Conservation (phyloP, 176 grass and related monocot genomes). For the Triticum dicoccoides region DNA sequence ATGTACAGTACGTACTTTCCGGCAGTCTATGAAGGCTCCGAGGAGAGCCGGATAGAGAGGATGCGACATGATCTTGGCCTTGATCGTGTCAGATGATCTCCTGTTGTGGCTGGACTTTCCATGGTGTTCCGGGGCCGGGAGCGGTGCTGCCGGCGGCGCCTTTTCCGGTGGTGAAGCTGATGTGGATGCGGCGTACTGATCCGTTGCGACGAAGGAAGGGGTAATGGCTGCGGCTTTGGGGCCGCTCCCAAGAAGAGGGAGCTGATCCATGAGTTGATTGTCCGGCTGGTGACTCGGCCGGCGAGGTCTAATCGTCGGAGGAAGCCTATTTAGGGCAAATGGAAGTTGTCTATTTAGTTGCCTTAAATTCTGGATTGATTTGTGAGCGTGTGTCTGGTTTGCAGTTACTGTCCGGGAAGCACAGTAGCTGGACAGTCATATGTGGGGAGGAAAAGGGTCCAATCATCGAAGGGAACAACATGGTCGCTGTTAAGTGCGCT, state of each 20-base stretch:
- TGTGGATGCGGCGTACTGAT: background rate
- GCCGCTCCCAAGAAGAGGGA: slow-evolving; percentile 30
- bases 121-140: background rate
- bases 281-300: background rate
- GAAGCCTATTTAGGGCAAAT: slow-evolving; percentile 21
- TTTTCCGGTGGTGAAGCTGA: background rate
- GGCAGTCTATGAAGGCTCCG: slow-evolving; percentile 68
- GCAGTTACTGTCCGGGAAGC: background rate
- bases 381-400: background rate
- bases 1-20: slow-evolving; percentile 30
- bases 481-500: slow-evolving; percentile 22
- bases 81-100: slow-evolving; percentile 42
- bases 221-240: slow-evolving; percentile 23
- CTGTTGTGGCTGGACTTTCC: background rate
- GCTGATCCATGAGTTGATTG: slow-evolving; percentile 35
- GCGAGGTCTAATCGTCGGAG: background rate
- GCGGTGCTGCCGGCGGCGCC: background rate
- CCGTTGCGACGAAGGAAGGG: slow-evolving; percentile 9
- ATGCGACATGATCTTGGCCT: slow-evolving; percentile 78
- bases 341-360: slow-evolving; percentile 6
- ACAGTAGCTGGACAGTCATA: slow-evolving; percentile 28
- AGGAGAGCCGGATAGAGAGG: slow-evolving; percentile 70
- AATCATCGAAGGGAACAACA: slow-evolving; percentile 29
- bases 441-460: slow-evolving; percentile 14
- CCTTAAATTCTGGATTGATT: slow-evolving; percentile 26